phyloP scores from a whole-genome alignment of 805 yeast genomes.

The Novakomyces olei region DNA sequence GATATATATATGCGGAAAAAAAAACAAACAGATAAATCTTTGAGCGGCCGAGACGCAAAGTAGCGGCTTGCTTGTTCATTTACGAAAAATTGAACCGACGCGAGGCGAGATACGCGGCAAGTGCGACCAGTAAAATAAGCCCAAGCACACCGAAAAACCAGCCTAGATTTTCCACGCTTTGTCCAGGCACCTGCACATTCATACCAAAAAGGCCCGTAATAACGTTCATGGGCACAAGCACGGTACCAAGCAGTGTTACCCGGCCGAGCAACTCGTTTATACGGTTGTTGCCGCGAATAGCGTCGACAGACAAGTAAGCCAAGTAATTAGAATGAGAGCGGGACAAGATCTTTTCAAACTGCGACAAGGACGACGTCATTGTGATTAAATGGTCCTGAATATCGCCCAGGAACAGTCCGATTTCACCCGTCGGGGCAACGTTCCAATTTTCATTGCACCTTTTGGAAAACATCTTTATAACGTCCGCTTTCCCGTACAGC shows the following conservation, averaged over 20 bases:
- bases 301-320: conserved; percentile 85
- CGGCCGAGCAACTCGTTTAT: conserved; percentile 73
- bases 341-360: conserved; percentile 82
- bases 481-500: conserved; percentile 85
- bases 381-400: conserved; percentile 93
- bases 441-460: conserved; percentile 60
- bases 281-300: conserved; percentile 63
- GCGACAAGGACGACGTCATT: conserved; percentile 73
- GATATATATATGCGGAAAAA: no score
- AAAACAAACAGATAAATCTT: no score
- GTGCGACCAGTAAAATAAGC: no score
- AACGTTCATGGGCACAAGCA: conserved; percentile 71
- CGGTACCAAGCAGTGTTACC: conserved; percentile 75
- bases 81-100: no score
- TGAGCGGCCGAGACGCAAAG: no score
- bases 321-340: conserved; percentile 79
- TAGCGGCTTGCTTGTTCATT: no score
- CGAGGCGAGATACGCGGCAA: no score
- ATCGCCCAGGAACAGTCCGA: conserved; percentile 80
- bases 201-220: conserved; percentile 87
- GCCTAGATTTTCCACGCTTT: conserved; percentile 19
- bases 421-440: conserved; percentile 58
- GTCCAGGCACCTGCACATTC: conserved; percentile 81
- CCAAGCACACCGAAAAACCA: conserved; percentile 58
- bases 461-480: conserved; percentile 85